Conservation (phyloP, 2,329 filamentous ascomycete genomes). For the Huntiella savannae region DNA sequence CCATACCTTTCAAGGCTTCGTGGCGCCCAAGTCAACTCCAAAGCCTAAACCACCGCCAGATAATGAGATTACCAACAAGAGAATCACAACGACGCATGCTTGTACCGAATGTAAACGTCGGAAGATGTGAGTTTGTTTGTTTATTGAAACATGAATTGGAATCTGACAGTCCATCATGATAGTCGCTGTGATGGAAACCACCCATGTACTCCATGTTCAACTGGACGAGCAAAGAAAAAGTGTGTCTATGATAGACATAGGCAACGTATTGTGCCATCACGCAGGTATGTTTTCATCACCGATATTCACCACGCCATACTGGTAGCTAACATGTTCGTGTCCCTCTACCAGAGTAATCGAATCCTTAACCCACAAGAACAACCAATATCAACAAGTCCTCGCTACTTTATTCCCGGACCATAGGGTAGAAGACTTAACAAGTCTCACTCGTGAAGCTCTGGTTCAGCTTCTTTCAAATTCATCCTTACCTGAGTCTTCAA, state of each 20-base stretch:
- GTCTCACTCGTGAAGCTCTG: constrained; percentile 39
- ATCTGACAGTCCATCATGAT: neutral
- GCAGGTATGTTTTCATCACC: constrained; percentile 37
- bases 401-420: constrained; percentile 42
- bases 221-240: constrained; percentile 59
- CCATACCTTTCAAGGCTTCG: constrained; percentile 32
- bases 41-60: constrained; percentile 19
- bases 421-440: constrained; percentile 30
- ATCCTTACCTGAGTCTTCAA: too few relatives aligned
- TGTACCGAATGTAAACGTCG: constrained; percentile 62
- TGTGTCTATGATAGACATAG: constrained; percentile 70
- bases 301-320: neutral
- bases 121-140: constrained; percentile 38
- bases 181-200: constrained; percentile 59
- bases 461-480: constrained; percentile 27
- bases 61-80: constrained; percentile 21
- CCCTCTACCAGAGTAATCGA: constrained; percentile 31
- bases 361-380: constrained; percentile 43
- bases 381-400: constrained; percentile 44
- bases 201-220: constrained; percentile 66
- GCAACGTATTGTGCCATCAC: constrained; percentile 56
- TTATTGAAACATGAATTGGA: neutral
- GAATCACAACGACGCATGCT: constrained; percentile 40
- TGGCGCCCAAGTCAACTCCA: constrained; percentile 19
- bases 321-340: neutral